Percentiles rank a stretch among this genome's conserved stretches.
Evolutionary conservation across 306 rosid genomes (phyloP).

Genomic region (Trifolium subterraneum): DNA sequence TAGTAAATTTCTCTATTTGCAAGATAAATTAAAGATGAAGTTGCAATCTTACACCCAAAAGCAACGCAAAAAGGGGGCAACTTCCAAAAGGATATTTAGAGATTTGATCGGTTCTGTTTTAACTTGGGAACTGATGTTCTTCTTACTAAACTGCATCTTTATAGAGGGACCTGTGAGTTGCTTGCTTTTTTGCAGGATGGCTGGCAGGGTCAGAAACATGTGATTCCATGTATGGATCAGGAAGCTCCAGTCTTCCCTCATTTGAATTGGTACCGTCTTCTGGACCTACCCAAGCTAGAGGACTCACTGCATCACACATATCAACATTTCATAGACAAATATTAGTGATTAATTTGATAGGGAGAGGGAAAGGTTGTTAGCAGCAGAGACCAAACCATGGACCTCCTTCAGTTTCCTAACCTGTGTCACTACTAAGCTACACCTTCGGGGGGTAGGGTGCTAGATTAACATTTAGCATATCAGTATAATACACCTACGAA

Average conservation of each 20-base stretch:
- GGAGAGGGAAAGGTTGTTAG: too few species aligned
- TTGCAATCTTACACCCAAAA: slow-evolving; percentile 18
- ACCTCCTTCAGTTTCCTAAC: too few species aligned
- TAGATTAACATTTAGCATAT: neutral
- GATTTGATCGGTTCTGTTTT: slow-evolving; percentile 38
- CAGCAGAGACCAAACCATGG: too few species aligned
- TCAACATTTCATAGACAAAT: neutral
- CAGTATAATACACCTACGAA: too few species aligned
- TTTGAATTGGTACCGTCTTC: slow-evolving; percentile 47
- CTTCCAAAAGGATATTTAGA: slow-evolving; percentile 24
- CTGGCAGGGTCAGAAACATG: slow-evolving; percentile 39
- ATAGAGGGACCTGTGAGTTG: slow-evolving; percentile 47
- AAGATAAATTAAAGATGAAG: slow-evolving; percentile 3
- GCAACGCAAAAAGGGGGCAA: slow-evolving; percentile 30
- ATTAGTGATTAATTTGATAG: too few species aligned
- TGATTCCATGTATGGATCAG: slow-evolving; percentile 39
- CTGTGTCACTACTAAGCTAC: too few species aligned
- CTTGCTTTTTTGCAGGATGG: slow-evolving; percentile 70
- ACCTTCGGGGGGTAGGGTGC: neutral
- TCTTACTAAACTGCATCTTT: slow-evolving; percentile 27
- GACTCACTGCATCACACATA: slow-evolving; percentile 58
- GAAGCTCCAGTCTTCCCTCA: slow-evolving; percentile 39
- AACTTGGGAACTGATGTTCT: slow-evolving; percentile 10
- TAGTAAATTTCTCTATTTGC: slow-evolving; percentile 5
- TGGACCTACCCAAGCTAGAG: slow-evolving; percentile 63